phyloP scores from a whole-genome alignment of 2,329 filamentous ascomycete genomes.

The Dryadomyces quercus-mongolicae region DNA sequence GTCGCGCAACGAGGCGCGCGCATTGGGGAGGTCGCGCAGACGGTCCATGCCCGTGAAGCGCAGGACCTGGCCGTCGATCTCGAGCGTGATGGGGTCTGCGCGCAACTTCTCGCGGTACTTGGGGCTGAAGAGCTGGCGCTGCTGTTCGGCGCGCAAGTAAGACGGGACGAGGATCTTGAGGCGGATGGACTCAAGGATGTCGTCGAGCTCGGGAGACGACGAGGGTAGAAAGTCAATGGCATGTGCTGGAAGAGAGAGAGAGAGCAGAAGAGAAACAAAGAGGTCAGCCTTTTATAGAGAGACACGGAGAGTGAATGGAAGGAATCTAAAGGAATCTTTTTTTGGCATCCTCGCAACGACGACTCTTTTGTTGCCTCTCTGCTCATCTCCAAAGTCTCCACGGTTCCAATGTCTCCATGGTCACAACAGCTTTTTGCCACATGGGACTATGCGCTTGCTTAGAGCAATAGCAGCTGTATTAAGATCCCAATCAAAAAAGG shows the following conservation, averaged over 20 bases:
- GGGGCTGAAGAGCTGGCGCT: constrained; percentile 36
- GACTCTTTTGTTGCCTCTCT: background rate
- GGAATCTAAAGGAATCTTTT: too few species aligned
- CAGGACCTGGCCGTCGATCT: constrained; percentile 43
- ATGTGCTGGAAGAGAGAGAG: constrained; percentile 7
- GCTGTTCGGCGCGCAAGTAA: constrained; percentile 41
- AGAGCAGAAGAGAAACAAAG: too few species aligned
- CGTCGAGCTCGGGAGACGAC: constrained; percentile 40
- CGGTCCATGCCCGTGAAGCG: constrained; percentile 36
- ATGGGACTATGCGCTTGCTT: background rate
- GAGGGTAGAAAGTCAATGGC: constrained; percentile 36
- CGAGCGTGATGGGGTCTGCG: constrained; percentile 43
- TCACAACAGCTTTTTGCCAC: too few species aligned
- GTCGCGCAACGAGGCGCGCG: constrained; percentile 22
- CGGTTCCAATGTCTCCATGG: too few species aligned
- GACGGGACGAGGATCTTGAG: constrained; percentile 49
- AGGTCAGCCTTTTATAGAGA: too few species aligned
- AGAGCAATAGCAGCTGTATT: background rate
- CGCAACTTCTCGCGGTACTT: constrained; percentile 35
- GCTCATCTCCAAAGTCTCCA: background rate
- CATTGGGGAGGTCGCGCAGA: constrained; percentile 29
- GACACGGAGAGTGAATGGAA: too few species aligned
- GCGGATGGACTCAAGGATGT: constrained; percentile 39
- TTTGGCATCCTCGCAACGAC: background rate
- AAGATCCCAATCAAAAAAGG: background rate